Conservation (phyloP, 164 flowering plant genomes). For the Taxillus chinensis region DNA sequence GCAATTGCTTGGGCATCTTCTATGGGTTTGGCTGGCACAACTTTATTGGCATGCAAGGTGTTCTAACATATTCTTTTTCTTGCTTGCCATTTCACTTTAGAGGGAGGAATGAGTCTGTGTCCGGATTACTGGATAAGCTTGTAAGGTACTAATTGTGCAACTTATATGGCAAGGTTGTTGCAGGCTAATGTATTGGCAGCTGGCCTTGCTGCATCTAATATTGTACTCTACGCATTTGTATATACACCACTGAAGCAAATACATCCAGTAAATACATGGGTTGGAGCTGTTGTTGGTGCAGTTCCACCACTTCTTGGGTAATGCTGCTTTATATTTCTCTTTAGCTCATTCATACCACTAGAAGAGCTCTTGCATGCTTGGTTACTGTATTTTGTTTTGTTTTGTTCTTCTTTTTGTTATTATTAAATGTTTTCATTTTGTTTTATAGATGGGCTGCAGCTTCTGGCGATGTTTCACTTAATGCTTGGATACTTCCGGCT, state of each 20-base stretch:
- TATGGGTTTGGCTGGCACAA: slow-evolving; percentile 71
- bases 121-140: no score
- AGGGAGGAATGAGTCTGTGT: background rate
- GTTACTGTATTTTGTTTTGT: background rate
- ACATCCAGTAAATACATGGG: slow-evolving; percentile 96
- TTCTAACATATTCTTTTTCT: background rate
- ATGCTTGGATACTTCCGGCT: slow-evolving; percentile 82
- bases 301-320: slow-evolving; percentile 98
- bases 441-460: slow-evolving; percentile 88
- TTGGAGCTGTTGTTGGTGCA: slow-evolving; percentile 97
- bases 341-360: no score
- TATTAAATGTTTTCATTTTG: slow-evolving; percentile 9
- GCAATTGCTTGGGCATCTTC: slow-evolving; percentile 76
- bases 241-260: slow-evolving; percentile 95
- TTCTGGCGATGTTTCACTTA: slow-evolving; percentile 63
- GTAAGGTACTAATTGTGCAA: slow-evolving; percentile 21
- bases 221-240: slow-evolving; percentile 78
- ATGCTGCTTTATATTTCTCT: background rate
- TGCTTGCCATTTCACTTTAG: background rate
- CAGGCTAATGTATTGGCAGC: slow-evolving; percentile 93
- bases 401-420: background rate
- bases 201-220: slow-evolving; percentile 89
- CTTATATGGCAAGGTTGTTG: slow-evolving; percentile 55
- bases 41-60: slow-evolving; percentile 79
- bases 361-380: no score